Conservation (phyloP, 129 eudicot species). For the Lactuca saligna region DNA sequence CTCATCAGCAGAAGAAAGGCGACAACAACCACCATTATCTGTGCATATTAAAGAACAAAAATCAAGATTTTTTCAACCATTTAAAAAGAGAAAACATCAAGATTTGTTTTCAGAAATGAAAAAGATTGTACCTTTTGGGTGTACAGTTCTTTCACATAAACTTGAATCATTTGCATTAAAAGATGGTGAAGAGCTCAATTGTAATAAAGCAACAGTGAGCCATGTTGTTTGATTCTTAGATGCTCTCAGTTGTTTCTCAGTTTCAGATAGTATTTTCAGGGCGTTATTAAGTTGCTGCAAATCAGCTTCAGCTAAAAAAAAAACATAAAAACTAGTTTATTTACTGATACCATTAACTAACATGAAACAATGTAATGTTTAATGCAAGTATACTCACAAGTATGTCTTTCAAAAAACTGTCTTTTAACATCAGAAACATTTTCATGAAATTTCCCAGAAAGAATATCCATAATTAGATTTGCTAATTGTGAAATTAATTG, state of each 20-base stretch:
- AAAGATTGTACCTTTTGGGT: conserved; percentile 51
- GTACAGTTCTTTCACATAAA: conserved; percentile 45
- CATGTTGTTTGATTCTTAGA: conserved; percentile 91
- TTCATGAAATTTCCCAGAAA: conserved; percentile 74
- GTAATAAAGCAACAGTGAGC: conserved; percentile 92
- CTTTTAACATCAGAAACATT: conserved; percentile 59
- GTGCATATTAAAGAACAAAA: conserved; percentile 31
- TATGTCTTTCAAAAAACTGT: conserved; percentile 58
- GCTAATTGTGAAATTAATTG: conserved; percentile 88
- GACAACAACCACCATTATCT: conserved; percentile 61
- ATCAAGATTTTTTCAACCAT: background rate
- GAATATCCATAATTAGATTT: conserved; percentile 89
- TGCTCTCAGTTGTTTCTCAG: conserved; percentile 86
- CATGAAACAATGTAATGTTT: no score
- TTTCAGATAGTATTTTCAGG: conserved; percentile 72
- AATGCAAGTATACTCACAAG: conserved; percentile 56
- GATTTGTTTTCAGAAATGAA: background rate
- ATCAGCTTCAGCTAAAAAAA: conserved; percentile 71
- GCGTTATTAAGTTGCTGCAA: conserved; percentile 84
- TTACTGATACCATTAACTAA: background rate
- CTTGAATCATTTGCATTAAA: conserved; percentile 59
- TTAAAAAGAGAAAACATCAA: background rate
- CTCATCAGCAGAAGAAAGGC: conserved; percentile 67
- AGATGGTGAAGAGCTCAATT: conserved; percentile 60
- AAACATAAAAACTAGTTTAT: conserved; percentile 19